Base-by-base conservation (phyloP, 73 alveolate species). In the Tetrahymena borealis region DNA sequence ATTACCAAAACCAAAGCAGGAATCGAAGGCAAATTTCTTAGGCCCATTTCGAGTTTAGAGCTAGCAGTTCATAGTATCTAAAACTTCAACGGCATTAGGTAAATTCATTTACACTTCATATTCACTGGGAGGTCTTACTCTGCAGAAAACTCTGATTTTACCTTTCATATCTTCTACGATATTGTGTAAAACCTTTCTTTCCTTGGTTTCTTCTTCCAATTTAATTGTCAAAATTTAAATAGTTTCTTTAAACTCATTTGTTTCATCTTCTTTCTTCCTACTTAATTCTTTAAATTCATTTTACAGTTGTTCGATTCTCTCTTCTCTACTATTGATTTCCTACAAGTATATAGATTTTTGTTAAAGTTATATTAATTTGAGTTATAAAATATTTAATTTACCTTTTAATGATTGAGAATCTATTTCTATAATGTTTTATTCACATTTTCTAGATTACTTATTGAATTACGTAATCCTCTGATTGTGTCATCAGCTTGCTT, bases 91-190 rank as follows among this genome's bases (percentile, higher is more conserved):
- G 13, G 41, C 94, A 1, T 78, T 40, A 15, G 37, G 39, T 8
- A 40, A 39, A 15, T 94, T 42, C 42, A 32, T 91, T 15, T 77
- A 94, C 77, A 78, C 39, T 90, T 94, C 98, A 78, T 91, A 40
- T 90, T 94, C 90, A 39, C 93, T 96, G 94, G 97, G 78, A 4
- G 99, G 99, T 79, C 99, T 91, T 28, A 96, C 98, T 93, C 99
- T 97, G 91, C 99, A 97, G 40, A 95, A 97, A 90, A 98, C 99
- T 78, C 99, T 94, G 91, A 98, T 95, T 92, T 97, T 96, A 7
- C 99, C 99, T 91, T 98, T 97, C 97, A 97, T 91, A 91, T 98
- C 99, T 96, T 98, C 99, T 37, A 97, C 91, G 78, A 90, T 79
- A 91, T 96, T 96, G 60, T 96, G 98, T 16, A 97, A 95, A 78